Evolutionary conservation across 129 eudicot species (phyloP), one percentile per base, ranked within the genome.

Genomic region (Chrysanthemum seticuspe): DNA sequence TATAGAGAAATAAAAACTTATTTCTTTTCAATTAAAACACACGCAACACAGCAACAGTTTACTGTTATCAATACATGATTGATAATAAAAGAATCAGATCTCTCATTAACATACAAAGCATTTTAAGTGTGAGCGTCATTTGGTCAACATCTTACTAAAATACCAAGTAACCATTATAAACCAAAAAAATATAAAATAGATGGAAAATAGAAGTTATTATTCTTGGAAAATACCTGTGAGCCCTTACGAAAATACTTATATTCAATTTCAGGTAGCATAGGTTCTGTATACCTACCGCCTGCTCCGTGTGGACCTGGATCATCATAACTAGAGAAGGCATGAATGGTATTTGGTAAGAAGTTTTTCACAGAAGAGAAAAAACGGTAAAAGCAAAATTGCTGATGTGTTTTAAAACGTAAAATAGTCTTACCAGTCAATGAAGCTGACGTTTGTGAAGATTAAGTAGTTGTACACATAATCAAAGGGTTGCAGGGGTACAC

Each of bases 281-380:
- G 86, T 73, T 83, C 88, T 52, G 91, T 83, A 79, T 83, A 86
- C 72, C 91, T 78, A 50, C 87, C 91, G 72, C 71, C 85, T 49
- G 77, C 77, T 34, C 91, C 91, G 72, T 83, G 88, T 23, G 91
- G 91, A 73, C 91, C 91, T 56, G 88, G 91, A 72, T 86, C 91
- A 59, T 75, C 82, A 70, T 83, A 86, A 63, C 91, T 86, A 77
- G 71, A 81, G 44, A 61, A n/a, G 71, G 50, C 60, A 73, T 47
- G 54, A 65, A 80, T 54, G 34, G 36, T 21, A 63, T 18, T 50
- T 52, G 52, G n/a, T 45, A 60, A 53, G 44, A 44, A 10, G 16
- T 45, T 47, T 76, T 67, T 10, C 68, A 49, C 13, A 49, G 13
- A 62, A 60, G 29, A 11, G 15, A 40, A 75, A 51, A 27, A 71